Conservation (phyloP, 1,284 basidiomycete genomes). For the Heterobasidion parviporum region DNA sequence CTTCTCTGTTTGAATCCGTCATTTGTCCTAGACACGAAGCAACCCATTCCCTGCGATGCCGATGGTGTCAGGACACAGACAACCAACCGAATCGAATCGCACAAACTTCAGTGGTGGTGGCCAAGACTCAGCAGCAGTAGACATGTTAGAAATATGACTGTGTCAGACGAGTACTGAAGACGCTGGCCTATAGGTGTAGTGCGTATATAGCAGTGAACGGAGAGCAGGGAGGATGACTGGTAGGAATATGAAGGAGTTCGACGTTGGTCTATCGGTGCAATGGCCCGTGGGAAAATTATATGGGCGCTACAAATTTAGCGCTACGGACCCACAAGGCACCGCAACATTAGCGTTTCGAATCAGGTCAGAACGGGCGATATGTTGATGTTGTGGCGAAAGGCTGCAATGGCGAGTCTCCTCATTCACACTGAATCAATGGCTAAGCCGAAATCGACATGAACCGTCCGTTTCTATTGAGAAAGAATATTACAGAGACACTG, state of each 20-base stretch:
- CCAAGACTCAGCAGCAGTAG: slow-evolving; percentile 28
- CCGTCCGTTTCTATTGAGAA: neutral
- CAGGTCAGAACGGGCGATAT: too few relatives aligned
- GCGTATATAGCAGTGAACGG: neutral
- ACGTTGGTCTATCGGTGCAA: neutral
- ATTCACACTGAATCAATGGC: too few relatives aligned
- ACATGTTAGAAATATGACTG: slow-evolving; percentile 11
- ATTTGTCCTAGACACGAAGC: slow-evolving; percentile 76
- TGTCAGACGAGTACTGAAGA: neutral
- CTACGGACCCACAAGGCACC: too few relatives aligned
- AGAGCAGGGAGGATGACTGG: neutral
- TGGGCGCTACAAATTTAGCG: too few relatives aligned
- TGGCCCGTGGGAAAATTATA: neutral
- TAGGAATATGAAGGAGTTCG: neutral
- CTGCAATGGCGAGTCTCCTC: too few relatives aligned
- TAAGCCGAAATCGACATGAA: neutral
- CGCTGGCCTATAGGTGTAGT: neutral
- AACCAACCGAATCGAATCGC: neutral
- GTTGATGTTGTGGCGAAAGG: too few relatives aligned
- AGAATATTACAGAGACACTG: slow-evolving; percentile 6
- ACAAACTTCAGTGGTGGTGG: slow-evolving; percentile 30
- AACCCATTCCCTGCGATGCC: slow-evolving; percentile 65
- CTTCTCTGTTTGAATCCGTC: slow-evolving; percentile 65
- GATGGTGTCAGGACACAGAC: neutral
- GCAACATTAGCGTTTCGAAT: too few relatives aligned